Base-by-base conservation (phyloP, 1,139 yeast species). In the Blastobotrys apis region DNA sequence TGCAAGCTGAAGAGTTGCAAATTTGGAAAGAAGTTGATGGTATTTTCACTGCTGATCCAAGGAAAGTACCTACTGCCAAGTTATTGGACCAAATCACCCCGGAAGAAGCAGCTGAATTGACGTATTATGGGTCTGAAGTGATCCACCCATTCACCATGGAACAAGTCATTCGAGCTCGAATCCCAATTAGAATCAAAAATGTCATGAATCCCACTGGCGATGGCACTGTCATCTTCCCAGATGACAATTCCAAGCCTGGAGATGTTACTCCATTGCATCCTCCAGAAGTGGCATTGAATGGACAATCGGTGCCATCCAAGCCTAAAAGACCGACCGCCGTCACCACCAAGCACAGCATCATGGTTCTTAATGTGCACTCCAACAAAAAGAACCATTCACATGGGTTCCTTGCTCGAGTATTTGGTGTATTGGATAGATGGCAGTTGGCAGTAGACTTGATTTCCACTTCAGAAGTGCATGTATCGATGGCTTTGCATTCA, bases 11-110 rank as follows among this genome's bases (percentile, higher is more conserved):
- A 39, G 98, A 92, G 66, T 72, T 92, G 47, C 98, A 92, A 68
- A 86, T 92, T 40, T 92, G 98, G 98, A 92, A 92, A 60, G 98
- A 92, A 70, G 98, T 92, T 41, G 98, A 92, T 64, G 98, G 98
- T 55, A 92, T 92, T 37, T 92, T 92, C 70, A 90, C 98, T 0
- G 98, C 98, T 1, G 98, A 92, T 63, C 98, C 98, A 26, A 74
- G 98, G 51, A 92, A 92, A 59, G 98, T 92, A 21, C 84, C 94
- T 20, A 80, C 79, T 47, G 98, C 98, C 3, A 75, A 96, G 56
- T 70, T 92, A 41, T 71, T 92, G 53, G 80, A 81, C 48, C 78
- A 88, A 48, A 96, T 92, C 52, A 92, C 98, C 0, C 98, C 98
- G 2, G 98, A 92, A 62, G 98, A 92, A 69, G 98, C 98, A 2